These are phyloP conservation scores for Tephrocybe rancida DNA, from an alignment of 768 basidiomycete genomes.

Conservation along the genomic window DNA sequence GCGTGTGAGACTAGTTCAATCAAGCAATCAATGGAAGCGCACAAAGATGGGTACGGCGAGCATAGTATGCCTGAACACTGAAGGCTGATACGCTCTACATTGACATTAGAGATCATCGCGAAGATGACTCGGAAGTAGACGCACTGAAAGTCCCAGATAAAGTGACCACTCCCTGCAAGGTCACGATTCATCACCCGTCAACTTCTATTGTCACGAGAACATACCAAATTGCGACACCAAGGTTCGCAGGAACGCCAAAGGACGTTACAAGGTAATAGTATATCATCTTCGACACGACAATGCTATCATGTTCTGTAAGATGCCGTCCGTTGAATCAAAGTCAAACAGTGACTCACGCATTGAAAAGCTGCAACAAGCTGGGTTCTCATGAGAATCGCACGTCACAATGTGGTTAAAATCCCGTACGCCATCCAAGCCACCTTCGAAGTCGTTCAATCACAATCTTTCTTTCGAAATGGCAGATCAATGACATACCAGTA, in stretches of 20 bases:
- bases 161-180: slow-evolving; percentile 3
- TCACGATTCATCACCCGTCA: background rate
- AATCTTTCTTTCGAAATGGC: background rate
- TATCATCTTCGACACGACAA: slow-evolving; percentile 4
- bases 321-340: background rate
- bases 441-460: background rate
- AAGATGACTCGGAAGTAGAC: background rate
- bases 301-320: background rate
- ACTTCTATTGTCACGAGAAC: background rate
- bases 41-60: background rate
- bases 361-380: slow-evolving; percentile 2
- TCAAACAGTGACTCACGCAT: background rate
- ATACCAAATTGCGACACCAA: background rate
- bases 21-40: background rate
- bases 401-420: background rate
- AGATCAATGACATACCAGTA: background rate
- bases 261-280: slow-evolving; percentile 4
- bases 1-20: background rate
- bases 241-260: background rate
- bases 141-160: slow-evolving; percentile 2
- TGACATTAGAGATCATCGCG: background rate
- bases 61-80: slow-evolving; percentile 4
- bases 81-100: background rate
- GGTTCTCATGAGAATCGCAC: background rate
- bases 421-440: slow-evolving; percentile 2